Evolutionary conservation across 2,329 filamentous ascomycete genomes (phyloP).

Genomic region (Aspergillus intermedius): DNA sequence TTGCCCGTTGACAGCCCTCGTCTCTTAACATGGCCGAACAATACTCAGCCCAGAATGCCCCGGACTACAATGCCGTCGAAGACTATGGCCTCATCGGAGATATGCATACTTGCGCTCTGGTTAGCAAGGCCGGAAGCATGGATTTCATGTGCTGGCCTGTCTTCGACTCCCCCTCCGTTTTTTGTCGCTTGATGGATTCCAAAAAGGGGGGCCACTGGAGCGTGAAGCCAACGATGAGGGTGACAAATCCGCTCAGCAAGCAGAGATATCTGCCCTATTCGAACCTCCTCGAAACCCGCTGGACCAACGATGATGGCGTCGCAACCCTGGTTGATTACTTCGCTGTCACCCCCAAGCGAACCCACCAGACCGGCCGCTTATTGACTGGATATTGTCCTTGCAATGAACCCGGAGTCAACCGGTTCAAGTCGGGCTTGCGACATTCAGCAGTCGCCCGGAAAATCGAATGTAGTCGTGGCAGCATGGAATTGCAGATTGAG

Average conservation of each 20-base stretch:
- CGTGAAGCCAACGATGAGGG: constrained; percentile 48
- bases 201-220: constrained; percentile 68
- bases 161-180: constrained; percentile 70
- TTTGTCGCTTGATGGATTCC: constrained; percentile 68
- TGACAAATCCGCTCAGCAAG: constrained; percentile 56
- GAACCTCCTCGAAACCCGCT: constrained; percentile 71
- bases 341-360: constrained; percentile 58
- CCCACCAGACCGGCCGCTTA: constrained; percentile 27
- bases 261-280: constrained; percentile 71
- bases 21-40: neutral
- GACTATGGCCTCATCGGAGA: constrained; percentile 76
- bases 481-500: constrained; percentile 59
- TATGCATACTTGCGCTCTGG: constrained; percentile 70
- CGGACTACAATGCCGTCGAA: constrained; percentile 49
- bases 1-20: neutral
- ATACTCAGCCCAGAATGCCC: neutral
- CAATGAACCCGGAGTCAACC: constrained; percentile 38
- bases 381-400: constrained; percentile 31
- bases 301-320: constrained; percentile 68
- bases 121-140: constrained; percentile 65
- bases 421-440: constrained; percentile 43
- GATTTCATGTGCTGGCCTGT: constrained; percentile 79
- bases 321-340: constrained; percentile 71
- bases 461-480: constrained; percentile 65
- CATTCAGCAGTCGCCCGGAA: constrained; percentile 54